phyloP scores from a whole-genome alignment of 148 eudicot species.

The Persicaria tinctoria region DNA sequence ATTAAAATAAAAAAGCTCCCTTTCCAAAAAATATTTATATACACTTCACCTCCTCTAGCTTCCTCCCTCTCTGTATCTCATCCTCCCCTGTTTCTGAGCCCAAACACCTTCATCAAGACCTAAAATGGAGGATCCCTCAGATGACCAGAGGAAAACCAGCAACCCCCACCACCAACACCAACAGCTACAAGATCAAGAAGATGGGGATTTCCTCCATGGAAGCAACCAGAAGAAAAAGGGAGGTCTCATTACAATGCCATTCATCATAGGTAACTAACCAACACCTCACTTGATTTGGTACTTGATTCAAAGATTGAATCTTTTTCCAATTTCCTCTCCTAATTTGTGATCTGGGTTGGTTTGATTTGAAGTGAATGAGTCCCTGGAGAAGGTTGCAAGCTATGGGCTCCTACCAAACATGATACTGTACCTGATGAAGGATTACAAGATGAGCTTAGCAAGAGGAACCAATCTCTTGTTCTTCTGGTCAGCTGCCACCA shows the following conservation, averaged over 20 bases:
- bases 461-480: constrained; percentile 49
- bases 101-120: neutral
- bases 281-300: neutral
- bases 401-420: constrained; percentile 76
- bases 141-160: constrained; percentile 19
- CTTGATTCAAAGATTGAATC: neutral
- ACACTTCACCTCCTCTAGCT: constrained; percentile 5
- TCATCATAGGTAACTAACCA: constrained; percentile 59
- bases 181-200: constrained; percentile 10
- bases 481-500: constrained; percentile 62
- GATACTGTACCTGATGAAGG: constrained; percentile 62
- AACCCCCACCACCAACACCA: neutral
- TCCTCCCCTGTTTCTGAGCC: neutral
- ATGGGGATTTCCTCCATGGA: neutral
- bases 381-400: constrained; percentile 80
- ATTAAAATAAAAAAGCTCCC: neutral
- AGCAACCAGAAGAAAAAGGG: constrained; percentile 39
- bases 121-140: constrained; percentile 32
- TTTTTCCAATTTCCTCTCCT: neutral
- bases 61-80: constrained; percentile 10
- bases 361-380: constrained; percentile 52
- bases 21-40: constrained; percentile 7
- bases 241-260: constrained; percentile 82
- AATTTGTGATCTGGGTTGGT: neutral
- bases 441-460: constrained; percentile 50